Evolutionary conservation across 169 alveolate genomes (phyloP).

Genomic region (Cryptosporidium felis): DNA sequence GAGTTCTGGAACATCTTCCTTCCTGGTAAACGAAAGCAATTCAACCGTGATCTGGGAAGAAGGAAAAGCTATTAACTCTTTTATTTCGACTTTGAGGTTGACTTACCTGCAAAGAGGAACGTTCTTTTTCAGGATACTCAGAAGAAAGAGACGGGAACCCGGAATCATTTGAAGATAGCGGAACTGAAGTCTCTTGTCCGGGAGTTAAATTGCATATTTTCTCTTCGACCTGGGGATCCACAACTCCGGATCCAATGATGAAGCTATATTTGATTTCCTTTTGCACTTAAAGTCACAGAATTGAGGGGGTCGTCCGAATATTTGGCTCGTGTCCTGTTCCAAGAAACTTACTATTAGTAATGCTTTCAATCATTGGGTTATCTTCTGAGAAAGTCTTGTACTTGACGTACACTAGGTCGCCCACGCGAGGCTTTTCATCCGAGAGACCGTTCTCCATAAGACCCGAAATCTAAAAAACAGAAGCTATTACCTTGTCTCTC

Average conservation of each 20-base stretch:
- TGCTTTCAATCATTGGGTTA: background rate
- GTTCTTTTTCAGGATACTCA: too few relatives aligned
- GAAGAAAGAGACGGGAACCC: too few relatives aligned
- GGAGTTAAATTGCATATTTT: background rate
- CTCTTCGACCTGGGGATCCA: background rate
- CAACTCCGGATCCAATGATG: constrained; percentile 42
- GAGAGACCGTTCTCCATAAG: too few relatives aligned
- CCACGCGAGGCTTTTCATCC: constrained; percentile 2
- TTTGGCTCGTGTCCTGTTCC: background rate
- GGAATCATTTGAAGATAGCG: too few relatives aligned
- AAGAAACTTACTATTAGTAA: background rate
- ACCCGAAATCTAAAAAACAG: too few relatives aligned
- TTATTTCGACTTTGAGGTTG: too few relatives aligned
- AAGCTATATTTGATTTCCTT: constrained; percentile 20
- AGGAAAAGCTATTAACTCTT: too few relatives aligned
- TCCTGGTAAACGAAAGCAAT: constrained; percentile 13
- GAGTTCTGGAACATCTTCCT: constrained; percentile 19
- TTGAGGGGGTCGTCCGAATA: background rate
- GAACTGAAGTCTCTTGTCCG: too few relatives aligned
- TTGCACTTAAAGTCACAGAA: background rate
- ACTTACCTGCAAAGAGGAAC: too few relatives aligned
- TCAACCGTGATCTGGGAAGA: background rate
- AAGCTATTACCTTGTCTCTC: too few relatives aligned
- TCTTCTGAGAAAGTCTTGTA: background rate
- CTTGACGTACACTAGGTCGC: constrained; percentile 28